phyloP scores from a whole-genome alignment of 2,329 filamentous ascomycete genomes.

The Gyromitra esculenta region DNA sequence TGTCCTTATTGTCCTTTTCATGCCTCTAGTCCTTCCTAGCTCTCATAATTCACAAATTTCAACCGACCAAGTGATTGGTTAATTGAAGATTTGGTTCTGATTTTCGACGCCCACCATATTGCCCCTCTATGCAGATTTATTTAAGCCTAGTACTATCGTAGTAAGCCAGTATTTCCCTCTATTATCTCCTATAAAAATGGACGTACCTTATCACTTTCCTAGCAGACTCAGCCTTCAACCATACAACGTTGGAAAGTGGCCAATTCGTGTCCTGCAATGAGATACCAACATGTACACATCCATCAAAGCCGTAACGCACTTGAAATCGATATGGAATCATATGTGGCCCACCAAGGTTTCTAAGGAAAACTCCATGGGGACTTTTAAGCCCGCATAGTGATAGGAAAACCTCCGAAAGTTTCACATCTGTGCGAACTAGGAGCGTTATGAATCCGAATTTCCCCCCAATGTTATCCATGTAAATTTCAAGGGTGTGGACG shows the following conservation, averaged over 20 bases:
- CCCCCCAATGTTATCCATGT: neutral
- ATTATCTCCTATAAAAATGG: neutral
- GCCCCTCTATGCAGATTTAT: too few relatives aligned
- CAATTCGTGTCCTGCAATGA: neutral
- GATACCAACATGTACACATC: neutral
- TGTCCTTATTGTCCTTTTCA: neutral
- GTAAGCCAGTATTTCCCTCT: too few relatives aligned
- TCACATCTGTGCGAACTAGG: neutral
- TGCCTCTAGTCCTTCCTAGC: too few relatives aligned
- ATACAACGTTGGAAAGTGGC: neutral
- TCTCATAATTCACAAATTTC: neutral
- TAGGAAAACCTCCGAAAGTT: conserved; percentile 3
- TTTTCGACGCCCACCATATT: too few relatives aligned
- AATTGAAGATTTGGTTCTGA: too few relatives aligned
- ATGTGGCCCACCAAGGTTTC: neutral
- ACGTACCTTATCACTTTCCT: neutral
- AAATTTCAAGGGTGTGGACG: neutral
- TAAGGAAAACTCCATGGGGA: neutral
- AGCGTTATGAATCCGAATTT: neutral
- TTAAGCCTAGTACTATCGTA: neutral
- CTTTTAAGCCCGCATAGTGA: neutral
- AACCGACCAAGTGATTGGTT: neutral
- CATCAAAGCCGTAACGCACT: neutral
- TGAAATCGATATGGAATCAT: neutral
- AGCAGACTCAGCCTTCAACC: neutral